Evolutionary conservation across 2,329 filamentous ascomycete genomes (phyloP).

Genomic region (Ophiostoma himal-ulmi): DNA sequence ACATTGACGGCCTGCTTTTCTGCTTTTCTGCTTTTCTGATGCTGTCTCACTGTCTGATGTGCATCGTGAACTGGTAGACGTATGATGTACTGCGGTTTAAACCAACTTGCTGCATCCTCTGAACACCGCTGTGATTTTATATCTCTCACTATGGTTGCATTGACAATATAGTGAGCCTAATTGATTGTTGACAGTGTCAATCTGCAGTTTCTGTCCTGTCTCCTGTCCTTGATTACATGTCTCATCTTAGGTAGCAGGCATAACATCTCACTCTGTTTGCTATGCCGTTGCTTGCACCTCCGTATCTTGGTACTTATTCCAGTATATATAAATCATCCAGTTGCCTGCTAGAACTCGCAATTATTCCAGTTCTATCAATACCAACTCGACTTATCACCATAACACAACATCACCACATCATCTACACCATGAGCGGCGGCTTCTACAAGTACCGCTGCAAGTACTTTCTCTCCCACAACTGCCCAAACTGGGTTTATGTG

Average conservation of each 20-base stretch:
- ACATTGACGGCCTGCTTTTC: neutral
- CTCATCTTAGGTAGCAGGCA: neutral
- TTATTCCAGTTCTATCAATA: neutral
- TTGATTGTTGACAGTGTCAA: neutral
- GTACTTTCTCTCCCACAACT: slow-evolving; percentile 45
- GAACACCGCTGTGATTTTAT: neutral
- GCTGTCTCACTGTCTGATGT: neutral
- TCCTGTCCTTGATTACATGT: neutral
- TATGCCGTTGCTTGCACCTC: neutral
- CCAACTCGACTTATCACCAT: neutral
- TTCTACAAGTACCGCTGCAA: slow-evolving; percentile 49
- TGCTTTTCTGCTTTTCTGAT: neutral
- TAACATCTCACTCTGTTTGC: slow-evolving; percentile 1
- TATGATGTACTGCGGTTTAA: neutral
- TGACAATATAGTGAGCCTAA: neutral
- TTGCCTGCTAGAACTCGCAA: neutral
- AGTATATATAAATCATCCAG: neutral
- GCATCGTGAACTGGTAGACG: neutral
- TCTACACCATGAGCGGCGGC: slow-evolving; percentile 32
- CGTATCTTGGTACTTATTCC: neutral
- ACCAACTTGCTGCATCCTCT: neutral
- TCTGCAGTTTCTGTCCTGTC: neutral
- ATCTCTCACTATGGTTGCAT: slow-evolving; percentile 5
- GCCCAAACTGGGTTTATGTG: slow-evolving; percentile 46
- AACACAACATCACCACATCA: neutral